Evolutionary conservation across 1,139 yeast genomes (phyloP).

Genomic region (Suhomyces maxii): DNA sequence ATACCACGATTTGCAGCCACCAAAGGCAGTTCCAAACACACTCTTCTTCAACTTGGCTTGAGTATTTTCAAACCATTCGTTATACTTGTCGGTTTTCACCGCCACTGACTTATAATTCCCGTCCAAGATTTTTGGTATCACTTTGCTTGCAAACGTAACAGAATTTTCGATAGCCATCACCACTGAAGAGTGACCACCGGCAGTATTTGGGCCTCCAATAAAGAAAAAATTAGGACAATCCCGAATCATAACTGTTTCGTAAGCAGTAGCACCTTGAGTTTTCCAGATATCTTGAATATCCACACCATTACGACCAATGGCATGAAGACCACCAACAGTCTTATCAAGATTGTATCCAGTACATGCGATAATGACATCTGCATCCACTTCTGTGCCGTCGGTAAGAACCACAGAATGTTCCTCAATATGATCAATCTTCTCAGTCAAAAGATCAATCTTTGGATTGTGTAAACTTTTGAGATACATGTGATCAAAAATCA

Average conservation of each 20-base stretch:
- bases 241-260: slow-evolving; percentile 35
- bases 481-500: slow-evolving; percentile 41
- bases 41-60: slow-evolving; percentile 30
- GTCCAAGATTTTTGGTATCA: slow-evolving; percentile 29
- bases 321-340: slow-evolving; percentile 21
- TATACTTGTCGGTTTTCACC: slow-evolving; percentile 36
- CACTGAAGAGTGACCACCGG: slow-evolving; percentile 47
- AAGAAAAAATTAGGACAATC: slow-evolving; percentile 39
- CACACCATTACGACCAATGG: slow-evolving; percentile 31
- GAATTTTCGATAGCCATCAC: slow-evolving; percentile 44
- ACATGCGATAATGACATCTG: slow-evolving; percentile 47
- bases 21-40: slow-evolving; percentile 43
- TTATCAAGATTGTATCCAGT: slow-evolving; percentile 38
- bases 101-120: slow-evolving; percentile 31
- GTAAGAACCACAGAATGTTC: slow-evolving; percentile 32
- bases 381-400: slow-evolving; percentile 30
- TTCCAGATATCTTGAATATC: slow-evolving; percentile 28
- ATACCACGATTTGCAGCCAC: slow-evolving; percentile 50
- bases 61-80: slow-evolving; percentile 34
- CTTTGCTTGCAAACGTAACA: slow-evolving; percentile 25
- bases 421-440: slow-evolving; percentile 27
- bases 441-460: slow-evolving; percentile 27
- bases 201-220: slow-evolving; percentile 45
- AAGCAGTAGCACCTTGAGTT: slow-evolving; percentile 36
- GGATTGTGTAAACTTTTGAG: slow-evolving; percentile 36